Conservation (phyloP, 805 yeast genomes). For the Zygosaccharomyces bailii region DNA sequence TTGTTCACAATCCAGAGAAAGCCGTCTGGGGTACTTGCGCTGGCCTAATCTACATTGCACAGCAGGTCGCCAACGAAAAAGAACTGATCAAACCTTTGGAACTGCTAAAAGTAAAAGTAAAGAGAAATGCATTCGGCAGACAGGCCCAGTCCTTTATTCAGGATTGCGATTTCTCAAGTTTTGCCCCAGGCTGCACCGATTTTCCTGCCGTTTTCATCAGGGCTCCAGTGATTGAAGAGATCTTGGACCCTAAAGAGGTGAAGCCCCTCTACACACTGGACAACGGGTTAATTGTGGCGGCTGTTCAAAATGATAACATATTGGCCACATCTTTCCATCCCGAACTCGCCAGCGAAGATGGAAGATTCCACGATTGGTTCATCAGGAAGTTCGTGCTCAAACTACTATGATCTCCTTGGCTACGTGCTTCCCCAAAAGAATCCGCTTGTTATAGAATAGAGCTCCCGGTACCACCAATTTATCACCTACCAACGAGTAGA, state of each 20-base stretch:
- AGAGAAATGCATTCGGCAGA: conserved; percentile 75
- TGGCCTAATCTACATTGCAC: conserved; percentile 66
- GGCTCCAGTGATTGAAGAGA: conserved; percentile 62
- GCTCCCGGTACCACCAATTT: conserved; percentile 21
- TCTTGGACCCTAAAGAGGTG: conserved; percentile 30
- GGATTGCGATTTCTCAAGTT: conserved; percentile 40
- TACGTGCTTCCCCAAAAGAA: conserved; percentile 5
- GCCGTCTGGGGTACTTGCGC: conserved; percentile 89
- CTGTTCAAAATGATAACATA: conserved; percentile 55
- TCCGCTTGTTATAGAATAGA: conserved; percentile 19
- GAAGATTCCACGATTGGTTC: conserved; percentile 69
- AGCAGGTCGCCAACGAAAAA: conserved; percentile 49
- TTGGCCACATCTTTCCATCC: conserved; percentile 82
- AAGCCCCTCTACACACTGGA: conserved; percentile 42
- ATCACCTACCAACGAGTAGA: conserved; percentile 9
- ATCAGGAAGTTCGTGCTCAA: conserved; percentile 51
- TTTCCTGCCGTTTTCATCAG: conserved; percentile 59
- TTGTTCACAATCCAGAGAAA: conserved; percentile 45
- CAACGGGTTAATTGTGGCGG: conserved; percentile 58
- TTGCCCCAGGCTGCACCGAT: conserved; percentile 40
- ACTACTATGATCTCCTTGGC: conserved; percentile 12
- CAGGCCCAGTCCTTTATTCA: conserved; percentile 64
- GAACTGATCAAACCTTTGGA: conserved; percentile 57
- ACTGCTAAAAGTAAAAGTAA: conserved; percentile 60
- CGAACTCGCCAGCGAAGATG: conserved; percentile 54